A percentile compares a stretch with the other conserved stretches of the same genome.
Evolutionary conservation across 192 early-diverging fungal species (phyloP).

Genomic region (Rhizoclosmatium sp.): DNA sequence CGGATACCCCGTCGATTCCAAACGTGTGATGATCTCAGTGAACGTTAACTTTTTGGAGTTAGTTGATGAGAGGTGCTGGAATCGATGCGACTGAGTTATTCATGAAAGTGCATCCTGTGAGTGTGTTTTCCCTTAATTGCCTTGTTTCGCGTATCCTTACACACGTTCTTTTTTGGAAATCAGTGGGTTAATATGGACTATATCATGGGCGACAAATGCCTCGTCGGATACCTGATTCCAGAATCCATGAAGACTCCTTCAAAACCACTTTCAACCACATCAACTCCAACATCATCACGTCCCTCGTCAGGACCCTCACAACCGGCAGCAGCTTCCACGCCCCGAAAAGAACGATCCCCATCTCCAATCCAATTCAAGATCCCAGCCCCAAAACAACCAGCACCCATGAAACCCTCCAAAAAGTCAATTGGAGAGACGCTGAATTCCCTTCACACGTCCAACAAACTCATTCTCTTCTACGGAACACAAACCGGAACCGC

Average conservation of each 20-base stretch:
- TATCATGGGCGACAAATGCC: conserved; percentile 81
- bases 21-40: too few species aligned
- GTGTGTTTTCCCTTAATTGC: not conserved
- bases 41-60: not conserved
- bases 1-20: too few species aligned
- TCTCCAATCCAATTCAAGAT: conserved; percentile 16
- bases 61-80: conserved; percentile 74
- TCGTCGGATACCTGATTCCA: conserved; percentile 63
- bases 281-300: not conserved
- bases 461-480: conserved; percentile 86
- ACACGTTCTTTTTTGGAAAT: not conserved
- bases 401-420: conserved; percentile 39
- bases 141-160: not conserved
- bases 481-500: conserved; percentile 99
- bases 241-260: conserved; percentile 31
- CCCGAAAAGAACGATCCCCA: not conserved
- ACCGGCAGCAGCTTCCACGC: not conserved
- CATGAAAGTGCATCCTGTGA: conserved; percentile 74
- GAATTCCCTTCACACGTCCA: conserved; percentile 18
- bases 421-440: conserved; percentile 53
- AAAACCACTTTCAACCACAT: not conserved
- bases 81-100: conserved; percentile 92
- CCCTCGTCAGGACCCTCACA: not conserved
- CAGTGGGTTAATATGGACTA: conserved; percentile 92
- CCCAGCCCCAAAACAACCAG: not conserved